Conservation (phyloP, 257 asterid genomes). For the Prunella vulgaris region DNA sequence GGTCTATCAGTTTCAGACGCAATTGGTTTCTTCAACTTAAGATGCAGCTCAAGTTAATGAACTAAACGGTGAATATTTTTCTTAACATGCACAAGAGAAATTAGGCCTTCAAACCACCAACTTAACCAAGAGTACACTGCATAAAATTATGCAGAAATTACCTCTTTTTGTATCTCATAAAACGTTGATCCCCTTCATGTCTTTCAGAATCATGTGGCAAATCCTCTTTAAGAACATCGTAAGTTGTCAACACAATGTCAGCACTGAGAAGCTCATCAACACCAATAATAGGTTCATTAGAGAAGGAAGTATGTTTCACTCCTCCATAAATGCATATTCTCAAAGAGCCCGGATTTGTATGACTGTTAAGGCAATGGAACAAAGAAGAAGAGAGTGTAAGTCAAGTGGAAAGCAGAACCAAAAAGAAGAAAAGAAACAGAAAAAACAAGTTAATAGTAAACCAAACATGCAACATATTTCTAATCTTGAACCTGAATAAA, state of each 20-base stretch:
- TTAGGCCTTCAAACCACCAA: constrained; percentile 15
- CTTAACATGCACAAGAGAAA: neutral
- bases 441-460: constrained; percentile 13
- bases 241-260: constrained; percentile 85
- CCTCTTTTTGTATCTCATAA: constrained; percentile 84
- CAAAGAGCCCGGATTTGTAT: constrained; percentile 70
- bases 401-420: constrained; percentile 15
- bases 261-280: constrained; percentile 67
- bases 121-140: constrained; percentile 15
- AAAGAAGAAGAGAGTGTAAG: constrained; percentile 24
- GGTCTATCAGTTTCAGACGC: too few species aligned
- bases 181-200: constrained; percentile 89
- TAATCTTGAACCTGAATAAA: neutral
- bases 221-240: constrained; percentile 90
- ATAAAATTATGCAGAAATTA: constrained; percentile 22
- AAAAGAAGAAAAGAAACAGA: constrained; percentile 1
- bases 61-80: constrained; percentile 5
- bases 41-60: neutral
- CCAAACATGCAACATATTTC: neutral
- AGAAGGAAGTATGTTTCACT: constrained; percentile 46
- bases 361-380: constrained; percentile 48
- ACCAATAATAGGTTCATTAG: constrained; percentile 48
- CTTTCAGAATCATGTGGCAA: constrained; percentile 94
- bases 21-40: too few species aligned
- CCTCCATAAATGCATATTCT: constrained; percentile 78